phyloP scores from a whole-genome alignment of 2,329 filamentous ascomycete species.

The Venturia pyrina region DNA sequence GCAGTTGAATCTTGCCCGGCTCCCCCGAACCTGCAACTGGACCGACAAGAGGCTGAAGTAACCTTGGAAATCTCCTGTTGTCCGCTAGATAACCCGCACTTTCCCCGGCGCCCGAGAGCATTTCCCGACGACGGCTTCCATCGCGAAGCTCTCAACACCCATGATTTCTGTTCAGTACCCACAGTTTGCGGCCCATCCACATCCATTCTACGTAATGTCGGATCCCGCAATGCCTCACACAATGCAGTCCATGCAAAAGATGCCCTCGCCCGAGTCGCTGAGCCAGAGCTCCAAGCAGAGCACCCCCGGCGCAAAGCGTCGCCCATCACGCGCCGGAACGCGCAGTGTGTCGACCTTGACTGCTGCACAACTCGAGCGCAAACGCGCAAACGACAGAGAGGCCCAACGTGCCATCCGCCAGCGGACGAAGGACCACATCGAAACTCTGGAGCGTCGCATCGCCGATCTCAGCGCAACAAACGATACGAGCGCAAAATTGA shows the following conservation, averaged over 20 bases:
- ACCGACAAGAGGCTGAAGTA: not conserved
- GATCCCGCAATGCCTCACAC: slow-evolving; percentile 3
- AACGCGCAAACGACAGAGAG: slow-evolving; percentile 51
- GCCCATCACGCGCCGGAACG: slow-evolving; percentile 44
- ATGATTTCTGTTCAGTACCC: slow-evolving; percentile 14
- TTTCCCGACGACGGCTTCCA: slow-evolving; percentile 6
- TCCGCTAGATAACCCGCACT: slow-evolving; percentile 1
- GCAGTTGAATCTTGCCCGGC: not conserved
- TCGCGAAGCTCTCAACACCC: slow-evolving; percentile 9
- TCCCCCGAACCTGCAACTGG: not conserved
- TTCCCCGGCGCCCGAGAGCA: slow-evolving; percentile 2
- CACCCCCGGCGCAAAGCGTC: slow-evolving; percentile 29
- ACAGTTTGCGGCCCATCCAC: slow-evolving; percentile 10
- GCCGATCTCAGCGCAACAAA: slow-evolving; percentile 40
- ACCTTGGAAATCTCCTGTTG: not conserved
- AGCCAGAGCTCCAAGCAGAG: slow-evolving; percentile 1
- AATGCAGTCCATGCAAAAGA: slow-evolving; percentile 7
- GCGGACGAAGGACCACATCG: slow-evolving; percentile 49
- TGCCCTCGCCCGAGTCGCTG: not conserved
- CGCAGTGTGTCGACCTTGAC: slow-evolving; percentile 48
- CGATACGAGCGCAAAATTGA: slow-evolving; percentile 37
- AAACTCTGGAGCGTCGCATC: slow-evolving; percentile 45
- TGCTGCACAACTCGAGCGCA: slow-evolving; percentile 47
- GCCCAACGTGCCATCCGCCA: slow-evolving; percentile 50
- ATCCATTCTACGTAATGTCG: slow-evolving; percentile 12